Evolutionary conservation across 225 moss, liverwort and hornwort species (phyloP).

Genomic region (Bryum argenteum): DNA sequence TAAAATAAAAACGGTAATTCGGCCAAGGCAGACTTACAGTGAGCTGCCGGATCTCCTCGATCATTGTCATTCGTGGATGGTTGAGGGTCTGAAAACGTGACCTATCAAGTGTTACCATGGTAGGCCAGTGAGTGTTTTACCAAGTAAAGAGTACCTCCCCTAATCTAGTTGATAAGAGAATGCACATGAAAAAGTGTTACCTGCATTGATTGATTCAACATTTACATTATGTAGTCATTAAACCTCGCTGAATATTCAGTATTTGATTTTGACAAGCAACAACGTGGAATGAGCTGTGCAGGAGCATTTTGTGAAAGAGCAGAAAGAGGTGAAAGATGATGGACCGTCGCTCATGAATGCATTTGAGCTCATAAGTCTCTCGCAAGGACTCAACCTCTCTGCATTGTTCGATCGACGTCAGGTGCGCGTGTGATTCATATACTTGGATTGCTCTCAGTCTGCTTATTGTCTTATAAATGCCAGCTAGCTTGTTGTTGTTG

Average conservation of each 20-base stretch:
- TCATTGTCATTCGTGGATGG: too few relatives aligned
- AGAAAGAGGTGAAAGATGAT: constrained; percentile 59
- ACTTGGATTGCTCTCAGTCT: constrained; percentile 3
- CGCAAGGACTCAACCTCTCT: constrained; percentile 96
- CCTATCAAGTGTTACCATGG: too few relatives aligned
- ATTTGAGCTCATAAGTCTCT: constrained; percentile 94
- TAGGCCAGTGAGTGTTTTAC: too few relatives aligned
- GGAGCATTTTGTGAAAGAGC: constrained; percentile 81
- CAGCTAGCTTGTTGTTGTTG: constrained; percentile 16
- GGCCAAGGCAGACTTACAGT: too few relatives aligned
- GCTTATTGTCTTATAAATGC: constrained; percentile 1
- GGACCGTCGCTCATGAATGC: constrained; percentile 98
- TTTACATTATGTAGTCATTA: too few relatives aligned
- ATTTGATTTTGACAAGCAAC: constrained; percentile 10
- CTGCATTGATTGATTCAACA: too few relatives aligned
- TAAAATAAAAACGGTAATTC: too few relatives aligned
- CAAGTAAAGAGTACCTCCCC: too few relatives aligned
- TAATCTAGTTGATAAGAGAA: too few relatives aligned
- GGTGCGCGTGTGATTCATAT: constrained; percentile 43
- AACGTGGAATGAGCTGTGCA: constrained; percentile 37
- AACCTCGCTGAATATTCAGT: constrained; percentile 12
- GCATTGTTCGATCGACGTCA: constrained; percentile 93
- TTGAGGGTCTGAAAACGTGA: too few relatives aligned
- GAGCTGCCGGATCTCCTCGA: too few relatives aligned
- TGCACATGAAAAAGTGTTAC: too few relatives aligned